These are phyloP conservation scores for Kwoniella shivajii DNA, from an alignment of 1,284 basidiomycete genomes.

Conservation along the genomic window DNA sequence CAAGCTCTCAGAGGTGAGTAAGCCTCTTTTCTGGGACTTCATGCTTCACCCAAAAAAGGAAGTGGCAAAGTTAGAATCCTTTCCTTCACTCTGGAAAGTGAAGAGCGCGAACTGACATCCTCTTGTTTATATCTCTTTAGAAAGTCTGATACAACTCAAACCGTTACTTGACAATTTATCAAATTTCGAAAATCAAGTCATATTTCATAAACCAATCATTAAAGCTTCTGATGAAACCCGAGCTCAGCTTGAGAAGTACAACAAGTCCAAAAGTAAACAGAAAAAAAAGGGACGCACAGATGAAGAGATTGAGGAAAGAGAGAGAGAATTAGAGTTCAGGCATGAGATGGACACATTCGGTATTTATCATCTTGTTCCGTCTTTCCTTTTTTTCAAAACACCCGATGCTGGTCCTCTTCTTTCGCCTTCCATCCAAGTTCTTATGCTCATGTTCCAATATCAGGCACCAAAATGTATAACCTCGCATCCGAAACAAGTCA, in stretches of 20 bases:
- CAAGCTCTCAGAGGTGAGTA: too few relatives aligned
- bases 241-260: background rate
- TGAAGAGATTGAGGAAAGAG: background rate
- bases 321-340: background rate
- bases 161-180: background rate
- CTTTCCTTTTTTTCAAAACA: too few relatives aligned
- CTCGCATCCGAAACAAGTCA: background rate
- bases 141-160: background rate
- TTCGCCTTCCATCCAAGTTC: too few relatives aligned
- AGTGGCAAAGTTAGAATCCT: too few relatives aligned
- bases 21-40: too few relatives aligned
- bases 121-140: background rate
- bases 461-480: background rate
- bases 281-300: background rate
- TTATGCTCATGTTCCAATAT: too few relatives aligned
- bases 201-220: background rate
- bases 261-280: background rate
- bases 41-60: too few relatives aligned
- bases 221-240: background rate
- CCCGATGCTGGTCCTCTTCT: too few relatives aligned
- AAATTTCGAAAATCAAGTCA: background rate
- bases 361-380: background rate
- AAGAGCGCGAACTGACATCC: background rate
- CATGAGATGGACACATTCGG: background rate
- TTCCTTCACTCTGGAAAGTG: too few relatives aligned